phyloP scores from a whole-genome alignment of 768 basidiomycete species.

The Termitomyces sp. region DNA sequence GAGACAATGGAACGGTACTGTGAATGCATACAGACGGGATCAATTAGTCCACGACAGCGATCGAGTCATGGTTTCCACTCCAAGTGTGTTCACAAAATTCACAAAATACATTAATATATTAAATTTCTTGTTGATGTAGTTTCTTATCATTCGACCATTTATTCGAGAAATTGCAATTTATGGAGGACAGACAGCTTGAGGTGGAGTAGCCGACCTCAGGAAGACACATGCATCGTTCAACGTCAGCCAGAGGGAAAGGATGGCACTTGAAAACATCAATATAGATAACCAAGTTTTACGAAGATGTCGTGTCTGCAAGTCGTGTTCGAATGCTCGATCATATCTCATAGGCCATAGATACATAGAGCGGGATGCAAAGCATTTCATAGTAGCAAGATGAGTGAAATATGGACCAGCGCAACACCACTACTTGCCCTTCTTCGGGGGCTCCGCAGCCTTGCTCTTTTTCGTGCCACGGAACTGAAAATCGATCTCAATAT shows the following conservation, averaged over 20 bases:
- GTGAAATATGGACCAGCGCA: conserved; percentile 17
- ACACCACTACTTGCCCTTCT: conserved; percentile 82
- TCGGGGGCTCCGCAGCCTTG: conserved; percentile 88
- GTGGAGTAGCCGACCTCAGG: not conserved
- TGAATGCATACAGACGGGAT: too few relatives aligned
- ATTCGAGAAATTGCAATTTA: not conserved
- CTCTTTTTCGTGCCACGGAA: conserved; percentile 92
- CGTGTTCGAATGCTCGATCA: conserved; percentile 15
- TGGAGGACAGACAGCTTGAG: too few relatives aligned
- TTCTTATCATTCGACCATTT: too few relatives aligned
- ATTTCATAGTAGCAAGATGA: conserved; percentile 27
- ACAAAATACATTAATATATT: too few relatives aligned
- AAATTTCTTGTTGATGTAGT: too few relatives aligned
- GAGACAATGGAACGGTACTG: not conserved
- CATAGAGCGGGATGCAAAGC: conserved; percentile 10
- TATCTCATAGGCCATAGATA: conserved; percentile 19
- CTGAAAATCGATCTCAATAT: conserved; percentile 34
- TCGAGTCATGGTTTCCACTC: not conserved
- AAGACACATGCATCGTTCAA: too few relatives aligned
- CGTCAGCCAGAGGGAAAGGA: not conserved
- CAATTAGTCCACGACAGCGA: not conserved
- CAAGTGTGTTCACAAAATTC: too few relatives aligned
- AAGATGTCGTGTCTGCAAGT: not conserved
- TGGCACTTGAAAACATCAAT: not conserved
- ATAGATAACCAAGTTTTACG: not conserved